Evolutionary conservation across 2,329 filamentous ascomycete species (phyloP).

Genomic region (Venturiaceae sp.): DNA sequence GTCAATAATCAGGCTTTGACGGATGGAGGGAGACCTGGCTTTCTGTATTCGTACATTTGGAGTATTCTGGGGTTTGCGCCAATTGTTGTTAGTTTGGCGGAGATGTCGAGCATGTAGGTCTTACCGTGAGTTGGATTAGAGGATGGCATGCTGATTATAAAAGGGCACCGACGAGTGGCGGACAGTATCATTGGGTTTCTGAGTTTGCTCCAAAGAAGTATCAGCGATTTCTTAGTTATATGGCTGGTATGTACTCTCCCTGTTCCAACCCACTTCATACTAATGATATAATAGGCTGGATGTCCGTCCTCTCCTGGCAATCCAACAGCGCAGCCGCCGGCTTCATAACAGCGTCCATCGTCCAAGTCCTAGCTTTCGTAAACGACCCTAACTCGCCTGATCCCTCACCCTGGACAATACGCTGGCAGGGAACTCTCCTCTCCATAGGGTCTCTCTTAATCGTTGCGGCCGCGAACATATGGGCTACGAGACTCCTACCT

Average conservation of each 20-base stretch:
- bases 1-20: background rate
- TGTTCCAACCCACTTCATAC: background rate
- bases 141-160: background rate
- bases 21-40: constrained; percentile 8
- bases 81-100: constrained; percentile 6
- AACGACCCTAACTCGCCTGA: constrained; percentile 24
- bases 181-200: constrained; percentile 27
- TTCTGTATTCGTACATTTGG: constrained; percentile 7
- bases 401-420: constrained; percentile 15
- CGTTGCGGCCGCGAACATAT: constrained; percentile 31
- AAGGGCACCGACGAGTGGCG: constrained; percentile 11
- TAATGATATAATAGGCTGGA: constrained; percentile 8
- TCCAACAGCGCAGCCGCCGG: constrained; percentile 3
- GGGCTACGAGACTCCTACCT: constrained; percentile 32
- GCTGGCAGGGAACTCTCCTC: constrained; percentile 41
- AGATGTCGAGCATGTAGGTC: constrained; percentile 10
- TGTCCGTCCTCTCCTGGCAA: constrained; percentile 11
- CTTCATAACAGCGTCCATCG: constrained; percentile 12
- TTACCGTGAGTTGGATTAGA: background rate
- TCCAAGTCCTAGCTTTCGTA: constrained; percentile 27
- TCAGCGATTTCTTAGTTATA: constrained; percentile 11
- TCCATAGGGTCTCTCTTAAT: constrained; percentile 32
- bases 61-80: constrained; percentile 3
- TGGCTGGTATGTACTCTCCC: constrained; percentile 7
- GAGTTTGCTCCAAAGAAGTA: constrained; percentile 9